phyloP scores from a whole-genome alignment of 257 asterid species.

The Fraxinus cuspidata region DNA sequence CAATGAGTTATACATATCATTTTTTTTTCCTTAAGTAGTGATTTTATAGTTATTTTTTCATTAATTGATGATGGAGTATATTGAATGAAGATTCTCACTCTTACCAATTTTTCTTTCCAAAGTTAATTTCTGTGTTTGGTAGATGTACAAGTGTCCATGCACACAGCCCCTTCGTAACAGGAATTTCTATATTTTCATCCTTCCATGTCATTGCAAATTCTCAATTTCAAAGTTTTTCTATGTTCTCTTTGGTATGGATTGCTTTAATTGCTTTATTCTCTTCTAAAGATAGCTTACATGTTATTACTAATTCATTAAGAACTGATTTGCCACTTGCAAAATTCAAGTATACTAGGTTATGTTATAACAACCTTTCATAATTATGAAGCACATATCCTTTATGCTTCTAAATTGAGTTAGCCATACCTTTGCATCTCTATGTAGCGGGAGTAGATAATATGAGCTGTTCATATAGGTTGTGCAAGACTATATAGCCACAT shows the following conservation, averaged over 20 bases:
- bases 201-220: not conserved
- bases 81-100: not conserved
- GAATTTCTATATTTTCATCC: not conserved
- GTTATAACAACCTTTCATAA: conserved; percentile 11
- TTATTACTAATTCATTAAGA: not conserved
- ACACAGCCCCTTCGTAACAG: not conserved
- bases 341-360: not conserved
- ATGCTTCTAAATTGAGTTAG: conserved; percentile 10
- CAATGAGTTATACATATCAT: not conserved
- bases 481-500: conserved; percentile 10
- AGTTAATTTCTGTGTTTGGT: not conserved
- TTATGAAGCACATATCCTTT: conserved; percentile 1
- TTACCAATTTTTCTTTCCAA: not conserved
- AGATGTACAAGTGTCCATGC: not conserved
- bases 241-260: not conserved
- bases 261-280: not conserved
- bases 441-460: conserved; percentile 11
- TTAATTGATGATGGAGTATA: not conserved
- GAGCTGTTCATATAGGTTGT: conserved; percentile 18
- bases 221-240: not conserved
- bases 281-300: not conserved
- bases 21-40: not conserved
- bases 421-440: conserved; percentile 10
- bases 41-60: not conserved
- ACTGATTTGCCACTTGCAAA: not conserved